Conservation (phyloP, 345 rosid genomes). For the Eucalyptus victrix region DNA sequence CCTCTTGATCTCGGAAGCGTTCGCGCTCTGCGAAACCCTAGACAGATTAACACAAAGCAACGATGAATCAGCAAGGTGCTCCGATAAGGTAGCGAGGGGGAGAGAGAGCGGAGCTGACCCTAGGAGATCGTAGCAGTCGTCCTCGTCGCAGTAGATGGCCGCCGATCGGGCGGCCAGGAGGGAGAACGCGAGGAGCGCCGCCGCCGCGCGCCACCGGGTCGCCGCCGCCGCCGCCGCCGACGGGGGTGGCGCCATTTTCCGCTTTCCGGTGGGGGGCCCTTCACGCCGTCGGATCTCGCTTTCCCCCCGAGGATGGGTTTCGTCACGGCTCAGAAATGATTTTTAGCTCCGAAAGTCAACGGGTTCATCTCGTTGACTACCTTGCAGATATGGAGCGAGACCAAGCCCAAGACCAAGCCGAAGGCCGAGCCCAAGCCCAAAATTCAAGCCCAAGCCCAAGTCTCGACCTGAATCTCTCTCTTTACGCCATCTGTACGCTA, state of each 20-base stretch:
- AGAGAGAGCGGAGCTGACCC: slow-evolving; percentile 25
- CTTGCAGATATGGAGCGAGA: neutral
- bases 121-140: slow-evolving; percentile 92
- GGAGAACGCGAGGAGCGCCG: slow-evolving; percentile 18
- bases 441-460: neutral
- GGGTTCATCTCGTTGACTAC: neutral
- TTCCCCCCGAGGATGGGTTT: neutral
- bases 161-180: slow-evolving; percentile 35
- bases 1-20: slow-evolving; percentile 88
- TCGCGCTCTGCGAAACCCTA: slow-evolving; percentile 84
- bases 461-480: neutral
- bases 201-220: slow-evolving; percentile 29
- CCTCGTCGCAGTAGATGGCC: slow-evolving; percentile 93
- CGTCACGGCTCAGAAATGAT: neutral
- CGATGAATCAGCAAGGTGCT: neutral
- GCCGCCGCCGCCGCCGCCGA: slow-evolving; percentile 21
- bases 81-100: neutral
- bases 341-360: neutral
- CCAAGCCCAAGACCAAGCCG: neutral
- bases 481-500: no score
- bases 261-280: neutral
- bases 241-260: slow-evolving; percentile 2
- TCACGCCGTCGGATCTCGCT: neutral
- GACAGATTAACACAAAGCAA: neutral
- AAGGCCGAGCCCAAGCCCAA: no score